phyloP scores from a whole-genome alignment of 345 rosid genomes.

The Eucalyptus pauciflora region DNA sequence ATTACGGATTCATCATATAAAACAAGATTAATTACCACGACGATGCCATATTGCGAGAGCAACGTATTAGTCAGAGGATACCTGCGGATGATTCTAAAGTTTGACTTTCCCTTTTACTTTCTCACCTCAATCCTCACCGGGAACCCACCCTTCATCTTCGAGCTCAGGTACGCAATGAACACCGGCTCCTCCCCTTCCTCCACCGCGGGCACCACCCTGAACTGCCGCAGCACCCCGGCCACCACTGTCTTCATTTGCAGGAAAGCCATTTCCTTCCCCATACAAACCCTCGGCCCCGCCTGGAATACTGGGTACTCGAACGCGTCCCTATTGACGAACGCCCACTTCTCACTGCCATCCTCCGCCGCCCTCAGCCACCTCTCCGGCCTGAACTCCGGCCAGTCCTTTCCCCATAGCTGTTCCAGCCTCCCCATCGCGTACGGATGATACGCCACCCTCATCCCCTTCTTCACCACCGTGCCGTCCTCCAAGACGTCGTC shows the following conservation, averaged over 20 bases:
- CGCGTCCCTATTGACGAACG: constrained; percentile 21
- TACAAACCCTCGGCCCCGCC: constrained; percentile 32
- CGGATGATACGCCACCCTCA: constrained; percentile 15
- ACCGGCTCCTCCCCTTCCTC: neutral
- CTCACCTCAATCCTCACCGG: constrained; percentile 3
- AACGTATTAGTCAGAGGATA: too few relatives aligned
- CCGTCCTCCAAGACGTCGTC: constrained; percentile 5
- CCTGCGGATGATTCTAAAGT: too few relatives aligned
- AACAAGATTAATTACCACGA: too few relatives aligned
- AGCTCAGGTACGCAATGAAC: constrained; percentile 2
- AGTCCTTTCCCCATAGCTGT: constrained; percentile 32
- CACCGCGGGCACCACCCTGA: constrained; percentile 28
- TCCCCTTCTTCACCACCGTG: constrained; percentile 25
- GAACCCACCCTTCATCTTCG: constrained; percentile 51
- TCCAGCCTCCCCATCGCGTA: constrained; percentile 39
- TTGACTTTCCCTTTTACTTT: neutral
- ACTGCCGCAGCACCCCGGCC: constrained; percentile 15
- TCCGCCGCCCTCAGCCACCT: constrained; percentile 18
- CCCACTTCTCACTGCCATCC: constrained; percentile 12
- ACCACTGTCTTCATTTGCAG: constrained; percentile 33
- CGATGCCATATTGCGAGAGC: too few relatives aligned
- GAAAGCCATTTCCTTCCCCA: constrained; percentile 35
- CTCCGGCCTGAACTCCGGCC: constrained; percentile 31
- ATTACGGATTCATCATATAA: too few relatives aligned
- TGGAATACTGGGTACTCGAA: constrained; percentile 20